Evolutionary conservation across 1,284 basidiomycete species (phyloP), one percentile per base, ranked within the genome.

Genomic region (Sanghuangporus sanghuang): DNA sequence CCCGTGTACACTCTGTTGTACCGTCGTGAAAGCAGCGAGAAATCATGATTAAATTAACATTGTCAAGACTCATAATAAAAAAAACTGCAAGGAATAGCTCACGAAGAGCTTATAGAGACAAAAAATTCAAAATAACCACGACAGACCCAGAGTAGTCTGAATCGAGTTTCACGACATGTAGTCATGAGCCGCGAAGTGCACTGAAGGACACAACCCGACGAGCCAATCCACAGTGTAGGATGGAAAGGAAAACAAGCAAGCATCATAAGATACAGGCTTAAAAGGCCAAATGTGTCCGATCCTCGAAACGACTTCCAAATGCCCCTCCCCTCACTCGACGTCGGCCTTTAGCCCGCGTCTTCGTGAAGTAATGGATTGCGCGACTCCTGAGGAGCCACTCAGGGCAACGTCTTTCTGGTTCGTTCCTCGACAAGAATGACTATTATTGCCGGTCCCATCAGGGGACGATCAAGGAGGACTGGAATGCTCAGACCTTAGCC

Each of bases 401-500:
- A 16, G 38, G 7, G 16, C 44, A 46, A 46, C 21, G 44, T 46
- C 16, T 84, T 77, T 82, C 81, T 82, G 77, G 79, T 83, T 77
- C 75, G 77, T 75, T 78, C 76, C 75, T 75, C 77, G 71, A 76
- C 53, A 54, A 73, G 69, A 2, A 14, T 46, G 16, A 46, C 2
- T 18, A 46, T 46, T 46, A n/a, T 75, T 67, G 72, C 74, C 73
- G 76, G 78, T 73, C 80, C 76, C 81, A 52, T 76, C 77, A 73
- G 82, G 79, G 78, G 80, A 73, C 81, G 68, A 77, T 81, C 77
- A 62, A 77, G 76, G 77, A 73, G 77, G 80, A 79, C 72, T 76
- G 68, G 67, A 74, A 81, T 76, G 71, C 81, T 84, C 84, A 85
- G 83, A 85, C 82, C 82, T 83, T 85, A 76, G 76, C 81, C 83